A percentile compares a stretch with the other conserved stretches of the same genome.
Evolutionary conservation across 352 stramenopile species (phyloP).

Genomic region (Phytophthora capsici): DNA sequence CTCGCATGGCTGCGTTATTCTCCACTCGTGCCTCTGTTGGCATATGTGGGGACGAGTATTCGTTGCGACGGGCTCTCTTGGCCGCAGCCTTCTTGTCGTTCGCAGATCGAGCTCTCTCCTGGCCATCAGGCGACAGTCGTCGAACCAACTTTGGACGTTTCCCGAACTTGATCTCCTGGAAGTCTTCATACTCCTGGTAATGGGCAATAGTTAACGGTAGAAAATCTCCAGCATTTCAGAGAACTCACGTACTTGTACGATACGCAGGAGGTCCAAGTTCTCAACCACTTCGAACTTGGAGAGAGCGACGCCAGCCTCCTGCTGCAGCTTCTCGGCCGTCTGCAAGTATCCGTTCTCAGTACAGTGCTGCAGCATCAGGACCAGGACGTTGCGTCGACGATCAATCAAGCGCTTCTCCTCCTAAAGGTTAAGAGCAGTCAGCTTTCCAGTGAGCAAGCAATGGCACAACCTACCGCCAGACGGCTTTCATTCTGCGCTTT

Average conservation of each 20-base stretch:
- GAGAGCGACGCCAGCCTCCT: constrained; percentile 83
- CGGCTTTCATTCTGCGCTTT: constrained; percentile 86
- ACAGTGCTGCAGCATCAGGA: constrained; percentile 88
- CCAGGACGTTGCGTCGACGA: constrained; percentile 84
- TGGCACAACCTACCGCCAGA: constrained; percentile 48
- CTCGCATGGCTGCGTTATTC: constrained; percentile 76
- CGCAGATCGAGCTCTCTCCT: constrained; percentile 52
- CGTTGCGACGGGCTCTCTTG: constrained; percentile 71
- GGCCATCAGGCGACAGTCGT: constrained; percentile 65
- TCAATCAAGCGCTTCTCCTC: constrained; percentile 90
- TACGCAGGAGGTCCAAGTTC: constrained; percentile 91
- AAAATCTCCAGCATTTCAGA: neutral
- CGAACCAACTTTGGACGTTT: constrained; percentile 89
- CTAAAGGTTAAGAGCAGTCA: constrained; percentile 30
- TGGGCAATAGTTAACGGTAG: constrained; percentile 1
- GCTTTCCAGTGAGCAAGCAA: neutral
- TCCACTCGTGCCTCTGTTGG: constrained; percentile 78
- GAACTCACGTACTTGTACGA: constrained; percentile 62
- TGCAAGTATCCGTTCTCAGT: constrained; percentile 86
- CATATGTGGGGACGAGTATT: constrained; percentile 82
- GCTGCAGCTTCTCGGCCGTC: constrained; percentile 86
- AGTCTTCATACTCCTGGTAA: constrained; percentile 91
- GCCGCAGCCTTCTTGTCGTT: constrained; percentile 70
- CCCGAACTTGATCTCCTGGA: constrained; percentile 92
- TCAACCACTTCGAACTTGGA: constrained; percentile 93